Conservation (phyloP, 2,329 filamentous ascomycete genomes). For the Colletotrichum abscissum region DNA sequence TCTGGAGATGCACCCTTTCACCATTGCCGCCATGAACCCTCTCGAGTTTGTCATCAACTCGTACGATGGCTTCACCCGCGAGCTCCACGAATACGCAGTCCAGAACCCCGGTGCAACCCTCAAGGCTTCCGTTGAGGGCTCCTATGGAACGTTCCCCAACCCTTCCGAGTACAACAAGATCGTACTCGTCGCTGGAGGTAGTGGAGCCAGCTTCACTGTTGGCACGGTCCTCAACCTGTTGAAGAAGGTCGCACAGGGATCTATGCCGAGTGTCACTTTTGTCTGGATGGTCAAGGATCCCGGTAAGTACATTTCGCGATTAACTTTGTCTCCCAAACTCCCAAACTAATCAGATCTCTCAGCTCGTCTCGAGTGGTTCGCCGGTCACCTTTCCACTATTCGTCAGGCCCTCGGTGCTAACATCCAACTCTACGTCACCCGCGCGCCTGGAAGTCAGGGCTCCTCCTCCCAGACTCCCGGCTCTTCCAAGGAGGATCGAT, state of each 20-base stretch:
- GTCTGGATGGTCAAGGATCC: conserved; percentile 53
- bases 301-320: conserved; percentile 42
- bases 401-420: conserved; percentile 43
- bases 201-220: conserved; percentile 68
- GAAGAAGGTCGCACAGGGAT: conserved; percentile 38
- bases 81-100: conserved; percentile 57
- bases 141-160: conserved; percentile 64
- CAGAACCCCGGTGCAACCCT: conserved; percentile 55
- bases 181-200: conserved; percentile 52
- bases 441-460: background rate
- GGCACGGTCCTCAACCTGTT: conserved; percentile 52
- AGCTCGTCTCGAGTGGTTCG: conserved; percentile 53
- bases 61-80: conserved; percentile 65
- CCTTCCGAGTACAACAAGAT: conserved; percentile 44
- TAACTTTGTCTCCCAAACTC: background rate
- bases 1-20: conserved; percentile 73
- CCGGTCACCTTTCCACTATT: conserved; percentile 47
- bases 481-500: conserved; percentile 4
- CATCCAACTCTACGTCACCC: conserved; percentile 50
- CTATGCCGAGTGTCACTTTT: conserved; percentile 47
- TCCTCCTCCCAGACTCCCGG: background rate
- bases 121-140: conserved; percentile 62
- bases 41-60: conserved; percentile 70
- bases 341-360: conserved; percentile 2
- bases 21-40: conserved; percentile 63